phyloP scores from a whole-genome alignment of 345 rosid genomes.

The Eucalyptus virginea region DNA sequence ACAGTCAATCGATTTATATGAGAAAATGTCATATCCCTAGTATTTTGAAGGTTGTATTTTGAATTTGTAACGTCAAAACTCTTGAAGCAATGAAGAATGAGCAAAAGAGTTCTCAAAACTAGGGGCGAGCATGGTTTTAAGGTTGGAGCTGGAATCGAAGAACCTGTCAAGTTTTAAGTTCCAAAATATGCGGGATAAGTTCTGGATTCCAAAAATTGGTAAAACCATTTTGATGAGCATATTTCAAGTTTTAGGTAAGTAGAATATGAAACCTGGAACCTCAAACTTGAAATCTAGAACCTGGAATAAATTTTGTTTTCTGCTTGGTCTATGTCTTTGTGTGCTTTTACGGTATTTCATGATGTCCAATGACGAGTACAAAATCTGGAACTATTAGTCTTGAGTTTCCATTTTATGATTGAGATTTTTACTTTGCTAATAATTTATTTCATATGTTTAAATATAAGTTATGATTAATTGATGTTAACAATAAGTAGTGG shows the following conservation, averaged over 20 bases:
- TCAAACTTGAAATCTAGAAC: no score
- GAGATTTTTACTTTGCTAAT: no score
- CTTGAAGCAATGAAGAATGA: background rate
- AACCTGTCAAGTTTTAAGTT: background rate
- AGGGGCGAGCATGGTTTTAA: background rate
- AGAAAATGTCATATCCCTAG: background rate
- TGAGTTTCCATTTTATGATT: no score
- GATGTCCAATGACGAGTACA: fast-evolving
- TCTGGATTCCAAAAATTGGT: fast-evolving
- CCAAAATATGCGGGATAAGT: fast-evolving
- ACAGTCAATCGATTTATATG: no score
- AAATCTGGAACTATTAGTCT: fast-evolving
- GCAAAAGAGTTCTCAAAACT: background rate
- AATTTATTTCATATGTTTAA: fast-evolving
- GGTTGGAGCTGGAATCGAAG: background rate
- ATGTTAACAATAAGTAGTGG: no score
- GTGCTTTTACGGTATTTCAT: no score
- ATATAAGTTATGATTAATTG: no score
- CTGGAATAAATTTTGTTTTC: no score
- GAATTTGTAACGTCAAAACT: background rate
- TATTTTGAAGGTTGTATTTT: no score
- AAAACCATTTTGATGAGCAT: background rate
- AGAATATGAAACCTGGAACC: fast-evolving
- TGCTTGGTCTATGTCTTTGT: no score
- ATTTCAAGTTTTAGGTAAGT: no score